These are phyloP conservation scores for Penicillium sp. DNA, from an alignment of 2,329 filamentous ascomycete species.

Conservation along the genomic window DNA sequence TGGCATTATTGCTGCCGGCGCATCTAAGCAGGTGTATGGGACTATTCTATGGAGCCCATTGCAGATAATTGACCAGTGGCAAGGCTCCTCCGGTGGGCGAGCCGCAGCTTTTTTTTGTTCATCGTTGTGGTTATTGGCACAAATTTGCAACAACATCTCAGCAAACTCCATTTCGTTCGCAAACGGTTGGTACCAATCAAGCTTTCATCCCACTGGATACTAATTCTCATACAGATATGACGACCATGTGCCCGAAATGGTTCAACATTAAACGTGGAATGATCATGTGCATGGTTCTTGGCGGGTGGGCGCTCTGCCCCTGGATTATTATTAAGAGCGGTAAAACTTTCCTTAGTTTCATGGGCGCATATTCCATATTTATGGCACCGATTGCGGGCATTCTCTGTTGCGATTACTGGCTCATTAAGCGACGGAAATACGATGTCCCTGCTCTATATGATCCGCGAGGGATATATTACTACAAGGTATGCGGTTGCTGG, in stretches of 20 bases:
- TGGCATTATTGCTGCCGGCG: constrained; percentile 48
- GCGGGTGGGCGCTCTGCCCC: constrained; percentile 37
- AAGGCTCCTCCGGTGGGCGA: constrained; percentile 26
- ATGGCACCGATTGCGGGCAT: constrained; percentile 50
- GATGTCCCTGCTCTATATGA: constrained; percentile 51
- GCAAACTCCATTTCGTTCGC: constrained; percentile 58
- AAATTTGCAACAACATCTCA: constrained; percentile 58
- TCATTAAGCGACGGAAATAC: constrained; percentile 44
- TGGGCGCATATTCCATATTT: constrained; percentile 37
- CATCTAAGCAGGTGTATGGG: background rate
- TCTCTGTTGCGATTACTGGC: constrained; percentile 48
- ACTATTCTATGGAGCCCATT: constrained; percentile 36
- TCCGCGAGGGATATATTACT: constrained; percentile 48
- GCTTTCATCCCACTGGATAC: background rate
- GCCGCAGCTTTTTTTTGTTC: constrained; percentile 38
- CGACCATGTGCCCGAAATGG: constrained; percentile 46
- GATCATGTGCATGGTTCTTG: constrained; percentile 49
- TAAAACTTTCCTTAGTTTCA: constrained; percentile 28
- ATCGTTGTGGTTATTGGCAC: constrained; percentile 46
- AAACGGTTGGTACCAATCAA: background rate
- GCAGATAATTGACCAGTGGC: constrained; percentile 33
- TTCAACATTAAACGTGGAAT: constrained; percentile 57
- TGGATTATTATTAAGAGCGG: constrained; percentile 21
- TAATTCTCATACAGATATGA: background rate
- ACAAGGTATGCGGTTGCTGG: constrained; percentile 9